Percentiles rank a stretch among this genome's conserved stretches.
Conservation (phyloP, 1,284 basidiomycete genomes). For the Ceratobasidium sp. region DNA sequence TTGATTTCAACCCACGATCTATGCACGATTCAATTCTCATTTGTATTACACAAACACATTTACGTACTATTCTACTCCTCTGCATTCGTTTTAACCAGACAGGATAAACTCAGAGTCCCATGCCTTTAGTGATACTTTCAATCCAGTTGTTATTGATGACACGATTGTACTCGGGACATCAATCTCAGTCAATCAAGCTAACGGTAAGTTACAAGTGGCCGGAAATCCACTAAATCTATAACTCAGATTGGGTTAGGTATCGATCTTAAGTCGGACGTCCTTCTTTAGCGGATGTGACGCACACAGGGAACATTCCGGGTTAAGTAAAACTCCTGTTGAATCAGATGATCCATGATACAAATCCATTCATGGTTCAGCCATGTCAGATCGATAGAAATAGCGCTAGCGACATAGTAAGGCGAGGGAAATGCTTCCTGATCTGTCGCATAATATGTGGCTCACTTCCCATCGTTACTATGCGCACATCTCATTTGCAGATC, state of each 20-base stretch:
- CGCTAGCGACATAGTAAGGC: neutral
- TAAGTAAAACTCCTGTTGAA: neutral
- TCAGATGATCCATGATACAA: neutral
- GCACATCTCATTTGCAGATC: neutral
- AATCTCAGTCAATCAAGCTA: too few relatives aligned
- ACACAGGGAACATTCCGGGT: neutral
- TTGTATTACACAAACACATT: neutral
- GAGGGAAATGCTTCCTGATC: neutral
- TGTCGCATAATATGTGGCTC: neutral
- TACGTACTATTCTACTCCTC: neutral
- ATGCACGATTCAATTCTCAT: neutral
- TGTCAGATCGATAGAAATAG: too few relatives aligned
- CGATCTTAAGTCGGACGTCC: neutral
- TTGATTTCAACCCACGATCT: neutral
- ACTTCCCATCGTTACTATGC: neutral
- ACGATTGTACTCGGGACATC: too few relatives aligned
- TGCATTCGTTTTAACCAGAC: neutral
- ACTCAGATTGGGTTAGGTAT: neutral
- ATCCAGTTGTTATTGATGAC: too few relatives aligned
- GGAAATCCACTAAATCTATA: too few relatives aligned
- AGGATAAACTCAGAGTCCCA: neutral
- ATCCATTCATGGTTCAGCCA: neutral
- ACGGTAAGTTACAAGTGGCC: too few relatives aligned
- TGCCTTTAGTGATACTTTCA: neutral
- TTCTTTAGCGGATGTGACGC: neutral